phyloP scores from a whole-genome alignment of 208 protist species.

The Leptomonas pyrrhocoris region DNA sequence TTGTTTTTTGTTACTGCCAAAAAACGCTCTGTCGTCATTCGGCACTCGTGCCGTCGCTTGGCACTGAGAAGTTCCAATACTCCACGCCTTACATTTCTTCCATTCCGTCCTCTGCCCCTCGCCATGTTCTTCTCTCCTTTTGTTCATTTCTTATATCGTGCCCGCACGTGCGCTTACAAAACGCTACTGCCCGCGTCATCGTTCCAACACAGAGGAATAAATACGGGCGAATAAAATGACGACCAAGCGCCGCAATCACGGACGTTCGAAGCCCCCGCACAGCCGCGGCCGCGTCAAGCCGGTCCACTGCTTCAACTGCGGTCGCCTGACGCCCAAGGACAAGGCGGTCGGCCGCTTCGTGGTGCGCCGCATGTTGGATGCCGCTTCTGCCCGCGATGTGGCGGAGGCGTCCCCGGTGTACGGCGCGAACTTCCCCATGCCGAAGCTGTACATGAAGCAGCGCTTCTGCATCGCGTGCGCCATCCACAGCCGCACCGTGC shows the following conservation, averaged over 20 bases:
- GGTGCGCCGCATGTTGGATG: conserved; percentile 98
- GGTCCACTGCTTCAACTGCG: conserved; percentile 95
- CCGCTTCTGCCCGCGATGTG: conserved; percentile 97
- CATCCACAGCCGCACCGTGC: conserved; percentile 98
- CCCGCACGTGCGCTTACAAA: background rate
- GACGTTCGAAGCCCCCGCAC: conserved; percentile 90
- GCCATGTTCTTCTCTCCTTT: too few species aligned
- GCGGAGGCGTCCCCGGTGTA: conserved; percentile 94
- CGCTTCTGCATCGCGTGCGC: conserved; percentile 99
- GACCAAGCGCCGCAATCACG: conserved; percentile 94
- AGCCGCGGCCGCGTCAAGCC: conserved; percentile 90
- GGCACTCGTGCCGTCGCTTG: too few species aligned
- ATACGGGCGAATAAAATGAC: conserved; percentile 60
- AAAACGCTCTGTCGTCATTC: too few species aligned
- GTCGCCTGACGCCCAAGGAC: conserved; percentile 93
- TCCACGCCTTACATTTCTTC: too few species aligned
- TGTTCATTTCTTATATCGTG: background rate
- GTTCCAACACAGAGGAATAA: too few species aligned
- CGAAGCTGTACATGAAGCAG: conserved; percentile 99
- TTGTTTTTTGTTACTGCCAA: too few species aligned
- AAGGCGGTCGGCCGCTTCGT: conserved; percentile 99
- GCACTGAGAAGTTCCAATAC: too few species aligned
- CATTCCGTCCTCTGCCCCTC: too few species aligned
- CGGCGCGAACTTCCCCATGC: conserved; percentile 93
- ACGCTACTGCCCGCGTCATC: too few species aligned